Percentiles rank a stretch among this genome's conserved stretches.
Conservation (phyloP, 306 rosid genomes). For the Mimosa pudica region DNA sequence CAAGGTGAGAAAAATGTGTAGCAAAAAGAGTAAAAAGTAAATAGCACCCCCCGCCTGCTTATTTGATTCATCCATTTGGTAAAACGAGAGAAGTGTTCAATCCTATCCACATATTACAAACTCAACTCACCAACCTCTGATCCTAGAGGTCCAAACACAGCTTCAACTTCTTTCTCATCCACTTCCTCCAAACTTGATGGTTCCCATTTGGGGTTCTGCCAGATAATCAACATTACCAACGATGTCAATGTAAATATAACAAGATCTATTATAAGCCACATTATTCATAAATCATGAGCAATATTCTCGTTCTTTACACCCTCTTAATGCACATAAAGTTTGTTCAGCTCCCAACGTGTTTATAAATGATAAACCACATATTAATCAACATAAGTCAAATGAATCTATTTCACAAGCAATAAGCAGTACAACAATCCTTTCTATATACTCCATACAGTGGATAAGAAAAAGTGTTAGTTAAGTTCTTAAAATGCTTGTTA, state of each 20-base stretch:
- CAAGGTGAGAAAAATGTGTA: conserved; percentile 23
- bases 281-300: not conserved
- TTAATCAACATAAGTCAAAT: not conserved
- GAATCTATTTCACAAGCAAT: not conserved
- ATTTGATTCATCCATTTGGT: conserved; percentile 36
- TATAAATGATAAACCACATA: not conserved
- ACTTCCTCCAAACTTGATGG: conserved; percentile 77
- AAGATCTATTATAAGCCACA: not conserved
- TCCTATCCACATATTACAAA: conserved; percentile 35
- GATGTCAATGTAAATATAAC: not conserved
- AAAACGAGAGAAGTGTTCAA: conserved; percentile 17
- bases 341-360: not conserved
- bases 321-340: not conserved
- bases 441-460: not conserved
- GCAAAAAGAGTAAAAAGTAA: not conserved
- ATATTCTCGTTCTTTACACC: not conserved
- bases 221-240: not conserved
- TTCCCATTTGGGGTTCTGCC: conserved; percentile 92
- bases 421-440: not conserved
- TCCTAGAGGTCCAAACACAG: conserved; percentile 65
- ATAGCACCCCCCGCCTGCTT: conserved; percentile 22
- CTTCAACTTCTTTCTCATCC: conserved; percentile 59
- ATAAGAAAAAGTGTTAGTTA: not conserved
- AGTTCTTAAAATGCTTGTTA: not conserved
- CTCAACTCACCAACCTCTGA: conserved; percentile 52